Evolutionary conservation across 164 flowering plant genomes (phyloP), one percentile per base, ranked within the genome.

Genomic region (Aristolochia contorta): DNA sequence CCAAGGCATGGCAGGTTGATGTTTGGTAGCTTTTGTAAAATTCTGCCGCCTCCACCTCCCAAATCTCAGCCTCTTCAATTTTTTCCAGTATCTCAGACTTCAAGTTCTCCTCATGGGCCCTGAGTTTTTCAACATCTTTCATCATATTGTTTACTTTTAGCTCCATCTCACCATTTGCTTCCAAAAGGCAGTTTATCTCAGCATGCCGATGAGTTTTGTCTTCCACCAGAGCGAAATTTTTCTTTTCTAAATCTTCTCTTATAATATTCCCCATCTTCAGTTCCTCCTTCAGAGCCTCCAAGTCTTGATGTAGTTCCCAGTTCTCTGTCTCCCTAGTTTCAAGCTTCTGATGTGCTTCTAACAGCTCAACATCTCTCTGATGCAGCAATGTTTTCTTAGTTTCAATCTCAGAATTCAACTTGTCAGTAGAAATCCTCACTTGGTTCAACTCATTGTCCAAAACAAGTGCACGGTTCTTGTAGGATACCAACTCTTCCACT

Each of bases 1-100:
- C 45, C 70, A 72, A 80, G 71, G 55, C 56, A 57, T 20, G 22
- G 65, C 64, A 41, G 25, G 50, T 52, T 18, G 66, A 41, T 27
- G 43, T 20, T 60, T 69, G 66, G 58, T 81, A 82, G 72, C 85
- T 96, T 67, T 76, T 82, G 65, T 80, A 90, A 60, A 88, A 79
- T 43, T 75, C 61, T 54, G 85, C 59, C 51, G 96, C 86, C 68
- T 84, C 89, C 19, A 81, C 75, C 65, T 93, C 96, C 88, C 84
- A 83, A 25, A 80, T 75, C 74, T 83, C 78, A 69, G 74, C 75
- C 65, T 84, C 87, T 19, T 66, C 53, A 21, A 14, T 32, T n/a
- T 64, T 84, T 67, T 76, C 78, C 54, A 71, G 79, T 57, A 93
- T 71, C 66, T 86, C 86, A 57, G 74, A 77, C 62, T 67, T 71